These are phyloP conservation scores for Beauveria rudraprayagi DNA, from an alignment of 2,329 filamentous ascomycete species.

Conservation along the genomic window DNA sequence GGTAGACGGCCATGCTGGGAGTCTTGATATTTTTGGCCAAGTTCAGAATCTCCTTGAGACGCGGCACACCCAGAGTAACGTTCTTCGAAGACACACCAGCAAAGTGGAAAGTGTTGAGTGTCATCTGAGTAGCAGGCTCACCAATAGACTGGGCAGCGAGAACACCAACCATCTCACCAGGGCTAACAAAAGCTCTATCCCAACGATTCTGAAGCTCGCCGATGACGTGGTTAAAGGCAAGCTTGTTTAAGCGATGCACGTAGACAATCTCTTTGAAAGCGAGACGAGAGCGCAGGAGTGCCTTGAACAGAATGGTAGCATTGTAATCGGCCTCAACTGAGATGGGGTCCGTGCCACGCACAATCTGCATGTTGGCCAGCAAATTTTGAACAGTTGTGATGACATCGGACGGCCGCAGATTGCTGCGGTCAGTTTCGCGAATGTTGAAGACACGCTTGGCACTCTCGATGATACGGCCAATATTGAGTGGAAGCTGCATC, in stretches of 20 bases:
- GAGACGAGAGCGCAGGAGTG: conserved; percentile 77
- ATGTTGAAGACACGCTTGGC: conserved; percentile 88
- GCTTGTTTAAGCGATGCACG: conserved; percentile 75
- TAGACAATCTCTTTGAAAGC: conserved; percentile 90
- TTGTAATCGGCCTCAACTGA: conserved; percentile 82
- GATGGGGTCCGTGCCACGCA: conserved; percentile 75
- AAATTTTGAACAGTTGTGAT: conserved; percentile 71
- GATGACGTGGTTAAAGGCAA: conserved; percentile 86
- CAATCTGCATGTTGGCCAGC: conserved; percentile 70
- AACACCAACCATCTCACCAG: conserved; percentile 98
- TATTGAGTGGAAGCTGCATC: conserved; percentile 88
- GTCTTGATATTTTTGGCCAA: conserved; percentile 98
- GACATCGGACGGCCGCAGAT: conserved; percentile 80
- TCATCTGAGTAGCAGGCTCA: conserved; percentile 99
- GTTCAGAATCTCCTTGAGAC: conserved; percentile 98
- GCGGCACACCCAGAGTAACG: conserved; percentile 95
- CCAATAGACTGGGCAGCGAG: conserved; percentile 96
- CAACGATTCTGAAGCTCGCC: conserved; percentile 88
- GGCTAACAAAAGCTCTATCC: conserved; percentile 74
- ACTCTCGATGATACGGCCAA: conserved; percentile 82
- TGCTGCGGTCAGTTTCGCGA: conserved; percentile 75
- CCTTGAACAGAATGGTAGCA: conserved; percentile 87
- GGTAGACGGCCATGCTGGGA: conserved; percentile 89
- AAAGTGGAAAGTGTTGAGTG: conserved; percentile 98
- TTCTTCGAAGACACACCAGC: conserved; percentile 99